Evolutionary conservation across 169 alveolate genomes (phyloP), one percentile per base, ranked within the genome.

Genomic region (Eimeria falciformis): DNA sequence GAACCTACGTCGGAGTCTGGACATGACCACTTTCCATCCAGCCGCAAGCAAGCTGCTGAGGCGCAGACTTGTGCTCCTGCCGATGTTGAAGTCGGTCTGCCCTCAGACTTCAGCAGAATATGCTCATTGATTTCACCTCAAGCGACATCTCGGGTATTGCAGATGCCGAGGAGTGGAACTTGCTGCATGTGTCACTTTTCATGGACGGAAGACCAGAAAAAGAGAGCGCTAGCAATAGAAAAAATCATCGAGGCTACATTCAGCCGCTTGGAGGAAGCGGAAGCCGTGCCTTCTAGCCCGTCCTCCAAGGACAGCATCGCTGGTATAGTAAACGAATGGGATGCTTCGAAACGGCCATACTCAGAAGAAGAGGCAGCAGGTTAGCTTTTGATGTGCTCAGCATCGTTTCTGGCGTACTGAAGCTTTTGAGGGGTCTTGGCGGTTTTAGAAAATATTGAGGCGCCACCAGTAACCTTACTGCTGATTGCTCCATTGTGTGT

Each of bases 181-280:
- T 77, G 86, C 68, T 77, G 86, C 86, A 23, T 45, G n/a, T 77
- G 86, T 47, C 46, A 55, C 69, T n/a, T 18, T 9, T 23, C 25
- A 12, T 77, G 86, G 86, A 77, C 86, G 58, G 46, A 46, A 25
- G 27, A 33, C 25, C 69, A 77, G 47, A 25, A 33, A 17, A n/a
- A 47, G 86, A 65, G 86, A 5, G 86, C 86, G 6, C 23, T 77
- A 9, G 86, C 86, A 5, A 47, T 46, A 4, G 86, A 77, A 47
- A 46, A 12, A 33, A 27, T 47, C 45, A 27, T 77, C 17, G 86
- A 77, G 23, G 86, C 3, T 14, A 45, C 43, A 5, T 6, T 27
- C 27, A 46, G 17, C 45, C 43, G 69, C 58, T 23, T 77, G 37
- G 86, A 77, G 7, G 62, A 50, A 50, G n/a, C 14, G 62, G 62